Percentiles rank a stretch among this genome's conserved stretches.
These are phyloP conservation scores for Erysiphe pulchra DNA, from an alignment of 2,329 filamentous ascomycete genomes.

Conservation along the genomic window DNA sequence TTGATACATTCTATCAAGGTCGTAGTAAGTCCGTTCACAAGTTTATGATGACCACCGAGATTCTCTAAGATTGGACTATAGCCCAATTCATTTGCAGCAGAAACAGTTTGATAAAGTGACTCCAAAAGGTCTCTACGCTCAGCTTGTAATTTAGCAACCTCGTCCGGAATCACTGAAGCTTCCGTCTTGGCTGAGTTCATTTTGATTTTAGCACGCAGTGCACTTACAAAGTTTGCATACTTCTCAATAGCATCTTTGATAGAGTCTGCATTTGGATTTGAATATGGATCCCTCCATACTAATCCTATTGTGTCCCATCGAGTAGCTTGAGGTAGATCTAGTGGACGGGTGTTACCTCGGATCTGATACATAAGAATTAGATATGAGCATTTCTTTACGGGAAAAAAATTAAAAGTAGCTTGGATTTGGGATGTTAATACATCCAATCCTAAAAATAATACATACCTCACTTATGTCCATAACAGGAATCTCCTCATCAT, in stretches of 20 bases:
- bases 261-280: slow-evolving; percentile 8
- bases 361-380: slow-evolving; percentile 6
- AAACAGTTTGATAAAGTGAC: slow-evolving; percentile 23
- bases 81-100: slow-evolving; percentile 27
- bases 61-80: slow-evolving; percentile 30
- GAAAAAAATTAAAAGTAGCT: neutral
- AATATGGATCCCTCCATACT: slow-evolving; percentile 19
- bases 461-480: slow-evolving; percentile 12
- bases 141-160: slow-evolving; percentile 16
- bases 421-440: neutral
- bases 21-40: slow-evolving; percentile 28
- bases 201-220: slow-evolving; percentile 11
- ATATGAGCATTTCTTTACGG: neutral
- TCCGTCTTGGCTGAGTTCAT: slow-evolving; percentile 9
- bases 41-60: slow-evolving; percentile 28
- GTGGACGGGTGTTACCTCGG: slow-evolving; percentile 14
- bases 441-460: neutral
- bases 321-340: slow-evolving; percentile 20
- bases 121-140: slow-evolving; percentile 21
- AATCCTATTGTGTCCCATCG: slow-evolving; percentile 28
- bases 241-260: slow-evolving; percentile 12
- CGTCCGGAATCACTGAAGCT: slow-evolving; percentile 6
- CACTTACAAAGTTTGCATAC: slow-evolving; percentile 11
- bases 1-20: slow-evolving; percentile 28
- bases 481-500: slow-evolving; percentile 11